Conservation (phyloP, 106 monocot species). For the Dendrobium nobile region DNA sequence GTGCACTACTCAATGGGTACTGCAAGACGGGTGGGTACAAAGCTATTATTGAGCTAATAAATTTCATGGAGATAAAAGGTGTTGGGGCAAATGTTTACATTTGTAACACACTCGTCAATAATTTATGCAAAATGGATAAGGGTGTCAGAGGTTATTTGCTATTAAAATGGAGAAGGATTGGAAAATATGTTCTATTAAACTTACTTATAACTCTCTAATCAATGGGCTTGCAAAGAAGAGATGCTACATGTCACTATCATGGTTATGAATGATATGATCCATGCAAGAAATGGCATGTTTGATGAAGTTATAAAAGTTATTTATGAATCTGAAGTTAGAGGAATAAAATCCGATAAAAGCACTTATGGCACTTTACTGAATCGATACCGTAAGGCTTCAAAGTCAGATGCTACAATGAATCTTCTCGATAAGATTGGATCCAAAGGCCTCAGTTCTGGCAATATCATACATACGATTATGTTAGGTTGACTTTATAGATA, state of each 20-base stretch:
- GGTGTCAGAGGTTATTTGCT: constrained; percentile 54
- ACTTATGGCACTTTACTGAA: constrained; percentile 52
- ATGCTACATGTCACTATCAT: constrained; percentile 27
- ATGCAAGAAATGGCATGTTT: constrained; percentile 23
- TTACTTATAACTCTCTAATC: constrained; percentile 58
- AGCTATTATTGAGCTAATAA: constrained; percentile 27
- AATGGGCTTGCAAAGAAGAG: constrained; percentile 63
- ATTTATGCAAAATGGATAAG: constrained; percentile 43
- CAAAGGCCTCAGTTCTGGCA: constrained; percentile 27
- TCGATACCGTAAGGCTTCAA: constrained; percentile 47
- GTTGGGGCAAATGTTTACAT: constrained; percentile 47
- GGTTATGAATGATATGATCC: constrained; percentile 47
- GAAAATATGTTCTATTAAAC: constrained; percentile 31
- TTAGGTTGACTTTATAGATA: constrained; percentile 55
- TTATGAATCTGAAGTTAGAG: constrained; percentile 39
- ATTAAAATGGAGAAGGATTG: constrained; percentile 44
- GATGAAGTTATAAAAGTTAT: constrained; percentile 35
- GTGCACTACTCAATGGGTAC: constrained; percentile 53
- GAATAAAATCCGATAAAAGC: constrained; percentile 29
- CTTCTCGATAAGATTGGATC: constrained; percentile 40
- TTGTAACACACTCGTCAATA: constrained; percentile 43
- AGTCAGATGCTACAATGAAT: constrained; percentile 31
- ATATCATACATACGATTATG: constrained; percentile 48
- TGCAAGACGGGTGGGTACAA: constrained; percentile 50
- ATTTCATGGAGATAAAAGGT: constrained; percentile 38